A percentile compares a stretch with the other conserved stretches of the same genome.
phyloP scores from a whole-genome alignment of 2,329 filamentous ascomycete genomes.

The Alternaria sp. region DNA sequence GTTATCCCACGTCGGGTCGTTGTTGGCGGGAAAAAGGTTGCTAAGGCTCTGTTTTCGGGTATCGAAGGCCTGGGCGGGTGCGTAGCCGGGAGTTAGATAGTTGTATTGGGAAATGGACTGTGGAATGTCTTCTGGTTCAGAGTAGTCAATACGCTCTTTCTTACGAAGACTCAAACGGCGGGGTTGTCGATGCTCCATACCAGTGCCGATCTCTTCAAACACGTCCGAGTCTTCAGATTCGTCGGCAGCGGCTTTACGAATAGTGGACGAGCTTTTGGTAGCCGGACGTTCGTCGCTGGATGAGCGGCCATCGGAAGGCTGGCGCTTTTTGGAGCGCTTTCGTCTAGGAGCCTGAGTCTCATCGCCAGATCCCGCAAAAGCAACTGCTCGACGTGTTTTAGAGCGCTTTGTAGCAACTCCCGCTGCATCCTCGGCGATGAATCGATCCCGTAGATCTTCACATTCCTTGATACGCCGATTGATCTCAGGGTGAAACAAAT shows the following conservation, averaged over 20 bases:
- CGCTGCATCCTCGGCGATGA: conserved; percentile 9
- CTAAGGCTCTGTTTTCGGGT: conserved; percentile 11
- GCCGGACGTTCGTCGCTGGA: conserved; percentile 1
- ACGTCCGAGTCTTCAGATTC: conserved; percentile 4
- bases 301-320: conserved; percentile 1
- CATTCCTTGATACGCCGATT: conserved; percentile 20
- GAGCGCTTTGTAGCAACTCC: neutral
- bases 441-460: conserved; percentile 4
- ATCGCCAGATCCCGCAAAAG: neutral
- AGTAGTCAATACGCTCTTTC: conserved; percentile 24
- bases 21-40: neutral
- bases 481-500: conserved; percentile 19
- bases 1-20: neutral
- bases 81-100: neutral
- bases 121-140: neutral
- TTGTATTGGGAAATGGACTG: neutral
- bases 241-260: neutral
- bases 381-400: neutral
- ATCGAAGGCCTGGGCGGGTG: neutral
- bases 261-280: neutral
- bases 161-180: conserved; percentile 18
- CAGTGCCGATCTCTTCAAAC: neutral
- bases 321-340: neutral
- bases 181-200: neutral
- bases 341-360: neutral